Base-by-base conservation (phyloP, 1,139 yeast species). In the Kodamaea ohmeri region DNA sequence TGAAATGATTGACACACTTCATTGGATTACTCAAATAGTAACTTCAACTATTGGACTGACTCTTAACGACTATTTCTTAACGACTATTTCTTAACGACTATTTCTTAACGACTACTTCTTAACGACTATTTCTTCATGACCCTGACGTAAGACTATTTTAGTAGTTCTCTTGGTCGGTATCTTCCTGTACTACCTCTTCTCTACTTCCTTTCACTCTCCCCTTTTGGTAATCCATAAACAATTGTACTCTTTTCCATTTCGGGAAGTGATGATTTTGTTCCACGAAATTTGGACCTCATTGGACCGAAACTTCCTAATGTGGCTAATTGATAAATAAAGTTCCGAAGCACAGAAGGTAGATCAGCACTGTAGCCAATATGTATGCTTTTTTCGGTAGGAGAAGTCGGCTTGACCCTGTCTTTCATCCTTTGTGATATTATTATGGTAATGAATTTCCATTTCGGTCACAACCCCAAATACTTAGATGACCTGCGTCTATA, bases 231-330 rank as follows among this genome's bases (percentile, higher is more conserved):
- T 27, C 12, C 8, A 14, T 27, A 27, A 27, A 27, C 30, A 27
- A 25, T 15, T 3, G n/a, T 20, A 4, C 5, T 16, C 15, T 16
- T 27, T 24, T 15, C 30, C 30, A 6, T 3, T 16, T 27, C 6
- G 19, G 30, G 32, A n/a, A 29, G n/a, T 19, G n/a, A 6, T 12
- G 32, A 29, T 29, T 19, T 19, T 28, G 31, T 28, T 14, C 21
- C 21, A 11, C 14, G n/a, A 4, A 18, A n/a, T 24, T n/a, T 9
- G 16, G n/a, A 7, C 32, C 24, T 12, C 18, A 29, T 9, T n/a
- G 3, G 15, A 6, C 13, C 4, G 13, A 6, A 19, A 5, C 9
- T 29, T n/a, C 32, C 24, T 12, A 13, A 18, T 29, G 9, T 9
- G 32, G 15, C 9, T 18, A 11, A 18, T 13, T 29, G 25, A 19